Evolutionary conservation across 2,329 filamentous ascomycete species (phyloP), one percentile per base, ranked within the genome.

Genomic region (Aspergillus oerlinghausenensis): DNA sequence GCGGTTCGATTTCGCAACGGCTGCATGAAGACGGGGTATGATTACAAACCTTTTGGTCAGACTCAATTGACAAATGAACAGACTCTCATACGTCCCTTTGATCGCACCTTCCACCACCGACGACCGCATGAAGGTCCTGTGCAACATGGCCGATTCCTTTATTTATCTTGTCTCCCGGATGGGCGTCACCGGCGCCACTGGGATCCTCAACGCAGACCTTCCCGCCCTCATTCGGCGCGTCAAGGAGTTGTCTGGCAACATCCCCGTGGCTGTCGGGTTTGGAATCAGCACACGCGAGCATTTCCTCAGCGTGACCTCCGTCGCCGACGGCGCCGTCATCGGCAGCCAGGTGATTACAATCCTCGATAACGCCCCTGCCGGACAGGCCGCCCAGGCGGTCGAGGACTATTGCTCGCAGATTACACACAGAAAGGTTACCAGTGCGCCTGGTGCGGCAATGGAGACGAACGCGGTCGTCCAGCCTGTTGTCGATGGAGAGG

Each of bases 81-180:
- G 88, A 11, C 84, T 97, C 25, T 96, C 92, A 3, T 97, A 97
- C 71, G 88, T 97, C 10, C 93, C 93, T 19, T 80, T 97, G 51
- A 95, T 97, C 65, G 92, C 93, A 0, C 93, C 93, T 1, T 86
- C 92, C 3, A 97, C 93, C 0, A 94, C 91, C 3, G 90, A 96
- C 63, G 81, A 84, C 62, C 89, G 92, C 65, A 95, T 97, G 90
- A 92, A 89, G 76, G 82, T 95, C 45, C 87, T 97, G 17, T 97
- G 93, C 82, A 85, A 88, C 69, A 91, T 97, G 59, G 92, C 93
- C 66, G 92, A 97, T 75, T 96, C 92, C 1, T 97, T 97, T 79
- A 94, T 97, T 76, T 97, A 97, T 72, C 90, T 97, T 58, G 92
- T 97, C 52, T 97, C 92, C 25, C 84, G 92, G 62, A 93, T 95